Conservation (phyloP, 139 green algal genomes). For the Chlorella sp. region DNA sequence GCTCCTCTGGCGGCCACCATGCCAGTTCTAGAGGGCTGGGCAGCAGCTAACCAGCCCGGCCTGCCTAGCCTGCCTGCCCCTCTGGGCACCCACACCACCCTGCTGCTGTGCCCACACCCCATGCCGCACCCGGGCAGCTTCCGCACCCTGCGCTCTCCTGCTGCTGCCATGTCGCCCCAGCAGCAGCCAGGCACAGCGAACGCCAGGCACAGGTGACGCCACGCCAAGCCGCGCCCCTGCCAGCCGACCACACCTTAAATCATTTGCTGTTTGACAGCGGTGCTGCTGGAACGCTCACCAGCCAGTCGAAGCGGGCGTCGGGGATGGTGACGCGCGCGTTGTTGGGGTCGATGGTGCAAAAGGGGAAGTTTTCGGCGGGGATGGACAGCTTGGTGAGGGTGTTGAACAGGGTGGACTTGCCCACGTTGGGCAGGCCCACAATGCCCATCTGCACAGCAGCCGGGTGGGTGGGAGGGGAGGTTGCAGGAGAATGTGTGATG, state of each 20-base stretch:
- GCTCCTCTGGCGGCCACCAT: no score
- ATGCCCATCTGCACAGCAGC: slow-evolving; percentile 83
- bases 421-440: slow-evolving; percentile 97
- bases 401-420: slow-evolving; percentile 97
- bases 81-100: no score
- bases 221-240: no score
- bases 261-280: neutral
- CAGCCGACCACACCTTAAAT: neutral
- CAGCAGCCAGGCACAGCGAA: slow-evolving; percentile 92
- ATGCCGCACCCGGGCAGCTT: no score
- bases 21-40: no score
- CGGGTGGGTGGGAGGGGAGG: neutral
- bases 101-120: no score
- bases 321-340: slow-evolving; percentile 94
- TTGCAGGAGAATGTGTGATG: no score
- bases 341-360: slow-evolving; percentile 98
- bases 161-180: neutral
- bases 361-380: slow-evolving; percentile 95
- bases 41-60: no score
- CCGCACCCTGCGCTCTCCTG: neutral
- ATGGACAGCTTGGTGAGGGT: slow-evolving; percentile 86
- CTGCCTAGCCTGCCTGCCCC: no score
- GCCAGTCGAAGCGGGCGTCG: slow-evolving; percentile 96
- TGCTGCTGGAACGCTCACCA: slow-evolving; percentile 37
- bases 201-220: slow-evolving; percentile 86